Base-by-base conservation (phyloP, 176 grass and related monocot species). In the Raddia distichophylla region DNA sequence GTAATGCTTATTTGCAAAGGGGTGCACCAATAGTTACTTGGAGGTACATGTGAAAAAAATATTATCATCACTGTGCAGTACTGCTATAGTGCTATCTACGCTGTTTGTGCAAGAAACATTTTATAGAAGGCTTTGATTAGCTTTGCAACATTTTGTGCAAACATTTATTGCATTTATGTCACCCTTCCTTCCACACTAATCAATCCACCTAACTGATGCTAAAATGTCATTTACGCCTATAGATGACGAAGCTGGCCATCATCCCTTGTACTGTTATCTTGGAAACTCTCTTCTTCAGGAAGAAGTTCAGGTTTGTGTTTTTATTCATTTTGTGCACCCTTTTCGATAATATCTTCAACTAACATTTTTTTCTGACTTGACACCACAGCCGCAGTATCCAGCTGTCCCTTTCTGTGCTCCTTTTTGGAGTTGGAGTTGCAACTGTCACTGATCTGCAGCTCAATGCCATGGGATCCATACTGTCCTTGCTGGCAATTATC, bases 211-310 rank as follows among this genome's bases (percentile, higher is more conserved):
- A 82, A 85, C 78, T 91, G 59, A 89, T 87, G 78, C 60, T 69
- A 73, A 90, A 74, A 69, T 88, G 18, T 51, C 60, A 59, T 77
- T 73, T 75, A 67, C 52, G 9, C 69, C 13, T 92, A 59, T 88
- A 99, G 91, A 99, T 99, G 97, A 99, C 97, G 45, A 99, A 99
- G 83, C 70, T 99, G 72, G 97, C 93, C 15, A 99, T 99, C 72
- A 96, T 99, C 78, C 97, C 97, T 48, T 99, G 93, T 76, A 99
- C 97, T 82, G 97, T 99, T 79, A 88, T 99, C 67, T 86, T 99
- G 75, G 97, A 99, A 89, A 99, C 93, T 73, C 91, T 99, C 85
- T 96, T 99, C 89, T 93, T 99, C 77, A 75, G 82, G 68, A 99
- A 99, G 85, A 96, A 96, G 65, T 99, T 99, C 86, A 99, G 96